Base-by-base conservation (phyloP, 2,329 filamentous ascomycete species). In the Aspergillus quadricinctus region DNA sequence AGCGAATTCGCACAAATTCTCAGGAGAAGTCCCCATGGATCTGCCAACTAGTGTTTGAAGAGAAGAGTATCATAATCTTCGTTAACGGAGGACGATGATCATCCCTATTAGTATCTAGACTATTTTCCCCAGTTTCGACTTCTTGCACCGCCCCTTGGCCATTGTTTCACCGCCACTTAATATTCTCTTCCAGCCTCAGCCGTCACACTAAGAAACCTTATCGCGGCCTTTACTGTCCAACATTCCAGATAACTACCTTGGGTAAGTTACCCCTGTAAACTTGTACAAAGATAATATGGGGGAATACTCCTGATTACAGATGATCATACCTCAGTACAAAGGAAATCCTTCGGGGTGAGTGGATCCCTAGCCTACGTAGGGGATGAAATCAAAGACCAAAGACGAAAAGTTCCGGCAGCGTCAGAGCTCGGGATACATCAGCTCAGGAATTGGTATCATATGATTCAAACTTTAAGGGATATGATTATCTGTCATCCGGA, bases 81-180 rank as follows among this genome's bases (percentile, higher is more conserved):
- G 52, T 62, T 53, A 54, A 41, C 56, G 11, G 6, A 28, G 53
- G 27, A 27, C 35, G 65, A 58, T 57, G 60, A 69, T 66, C 63
- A 53, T 45, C 48, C 45, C 49, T 46, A 27, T 46, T 25, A n/a
- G n/a, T n/a, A n/a, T n/a, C n/a, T n/a, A n/a, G n/a, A n/a, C n/a
- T n/a, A 10, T 8, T 14, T 46, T 2, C 11, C 43, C 8, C 11
- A 46, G 50, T 52, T 61, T 58, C 61, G 52, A 61, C 50, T 56
- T 55, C 41, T 50, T 49, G 66, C 67, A 70, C 68, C 68, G 65
- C 67, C 66, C 58, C 61, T 11, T 21, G 64, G 52, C 50, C 54
- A 53, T 43, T 23, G 48, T 62, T 61, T 64, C 67, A 68, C 69
- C 69, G 69, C 68, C 68, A 70, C 67, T 52, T 58, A 46, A 27